Evolutionary conservation across 1,284 basidiomycete genomes (phyloP), one percentile per base, ranked within the genome.

Genomic region (Prillingera fragicola): DNA sequence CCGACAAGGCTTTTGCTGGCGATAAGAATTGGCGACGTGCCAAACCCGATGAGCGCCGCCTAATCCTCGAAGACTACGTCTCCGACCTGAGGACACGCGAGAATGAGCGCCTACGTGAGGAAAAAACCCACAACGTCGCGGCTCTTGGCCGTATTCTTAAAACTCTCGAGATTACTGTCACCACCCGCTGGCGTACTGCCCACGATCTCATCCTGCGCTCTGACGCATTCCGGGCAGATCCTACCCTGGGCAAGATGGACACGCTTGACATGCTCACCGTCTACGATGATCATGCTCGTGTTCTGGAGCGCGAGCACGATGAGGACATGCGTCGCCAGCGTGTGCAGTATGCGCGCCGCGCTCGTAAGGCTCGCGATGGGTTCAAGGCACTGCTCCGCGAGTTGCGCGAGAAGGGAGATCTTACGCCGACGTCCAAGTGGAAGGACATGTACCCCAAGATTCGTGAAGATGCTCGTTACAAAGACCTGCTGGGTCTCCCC

Each of bases 1-100:
- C 86, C 47, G 85, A 90, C 69, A 81, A 78, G 62, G 77, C 84
- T 38, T 91, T 91, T 62, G 76, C 80, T 1, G 80, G 83, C 64
- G 85, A 91, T 62, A 83, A 85, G 23, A 84, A 87, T 54, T 94
- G 89, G 89, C 82, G 85, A 57, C 83, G 87, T 58, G 82, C 81
- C 57, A 75, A 89, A 36, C 85, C 88, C 64, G 78, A 84, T 5
- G 91, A 96, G 72, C 77, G 89, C 42, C 82, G 74, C 57, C 75
- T 84, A 40, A 80, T 96, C 44, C 90, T 94, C 51, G 87, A 92
- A 45, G 91, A 95, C 67, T 90, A 91, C 62, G 80, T 91, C 8
- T 56, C 77, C 3, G 87, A 90, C 57, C 75, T 95, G 45, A 85
- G 85, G 65, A 79, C 84, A 44, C 81, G 83, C 45, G 88, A 95